Percentiles rank a stretch among this genome's conserved stretches.
These are phyloP conservation scores for Lentinula boryana DNA, from an alignment of 768 basidiomycete genomes.

Conservation along the genomic window DNA sequence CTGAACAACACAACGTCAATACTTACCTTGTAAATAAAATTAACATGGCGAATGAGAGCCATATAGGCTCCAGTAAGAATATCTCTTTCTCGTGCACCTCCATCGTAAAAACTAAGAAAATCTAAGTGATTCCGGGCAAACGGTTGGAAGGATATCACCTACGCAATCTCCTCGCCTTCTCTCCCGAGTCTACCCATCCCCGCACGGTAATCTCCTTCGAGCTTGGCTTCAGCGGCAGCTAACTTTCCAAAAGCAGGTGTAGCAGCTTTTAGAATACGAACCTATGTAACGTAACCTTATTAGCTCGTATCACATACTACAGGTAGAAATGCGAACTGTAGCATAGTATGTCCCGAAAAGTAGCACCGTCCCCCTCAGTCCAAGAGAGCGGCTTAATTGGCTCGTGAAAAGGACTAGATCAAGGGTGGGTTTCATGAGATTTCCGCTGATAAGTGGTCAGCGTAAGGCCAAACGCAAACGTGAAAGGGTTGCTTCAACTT, in stretches of 20 bases:
- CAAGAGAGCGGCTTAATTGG: conserved; percentile 83
- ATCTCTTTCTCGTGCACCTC: conserved; percentile 74
- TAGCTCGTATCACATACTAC: background rate
- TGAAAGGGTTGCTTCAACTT: conserved; percentile 23
- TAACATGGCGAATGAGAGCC: conserved; percentile 80
- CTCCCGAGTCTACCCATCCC: conserved; percentile 83
- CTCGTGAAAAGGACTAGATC: conserved; percentile 90
- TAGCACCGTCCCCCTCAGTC: conserved; percentile 74
- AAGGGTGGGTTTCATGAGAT: conserved; percentile 86
- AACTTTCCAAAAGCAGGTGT: conserved; percentile 91
- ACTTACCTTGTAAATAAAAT: conserved; percentile 81
- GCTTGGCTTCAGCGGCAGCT: conserved; percentile 78
- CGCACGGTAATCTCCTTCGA: conserved; percentile 88
- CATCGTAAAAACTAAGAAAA: conserved; percentile 77
- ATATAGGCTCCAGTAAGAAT: conserved; percentile 77
- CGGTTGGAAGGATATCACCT: conserved; percentile 22
- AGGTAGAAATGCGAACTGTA: conserved; percentile 48
- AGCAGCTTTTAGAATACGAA: conserved; percentile 63
- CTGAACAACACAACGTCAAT: background rate
- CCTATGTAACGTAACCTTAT: background rate
- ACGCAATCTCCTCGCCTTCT: conserved; percentile 93
- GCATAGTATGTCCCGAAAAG: conserved; percentile 81
- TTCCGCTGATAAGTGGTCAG: conserved; percentile 51
- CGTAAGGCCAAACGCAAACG: background rate
- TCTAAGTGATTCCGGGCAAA: background rate